phyloP scores from a whole-genome alignment of 192 early-diverging fungal genomes.

The Umbelopsis sp. region DNA sequence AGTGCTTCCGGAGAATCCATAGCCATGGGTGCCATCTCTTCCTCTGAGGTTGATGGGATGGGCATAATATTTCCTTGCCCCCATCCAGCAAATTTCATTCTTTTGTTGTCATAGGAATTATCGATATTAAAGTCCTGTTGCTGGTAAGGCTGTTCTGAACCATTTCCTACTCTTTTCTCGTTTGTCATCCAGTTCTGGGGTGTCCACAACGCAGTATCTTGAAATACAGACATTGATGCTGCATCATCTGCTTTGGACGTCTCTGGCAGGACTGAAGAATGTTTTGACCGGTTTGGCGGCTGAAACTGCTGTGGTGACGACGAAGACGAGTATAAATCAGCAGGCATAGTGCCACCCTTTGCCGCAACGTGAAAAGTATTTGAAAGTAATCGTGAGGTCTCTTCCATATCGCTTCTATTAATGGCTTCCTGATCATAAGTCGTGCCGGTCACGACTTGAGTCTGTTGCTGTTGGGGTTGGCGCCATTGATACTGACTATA shows the following conservation, averaged over 20 bases:
- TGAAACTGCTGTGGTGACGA: neutral
- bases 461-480: neutral
- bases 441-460: conserved; percentile 12
- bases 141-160: neutral
- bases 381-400: conserved; percentile 6
- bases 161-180: neutral
- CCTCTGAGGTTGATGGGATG: neutral
- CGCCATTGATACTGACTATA: conserved; percentile 16
- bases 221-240: neutral
- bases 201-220: conserved; percentile 9
- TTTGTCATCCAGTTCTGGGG: conserved; percentile 3
- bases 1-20: neutral
- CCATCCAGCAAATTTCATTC: conserved; percentile 12
- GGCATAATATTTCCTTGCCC: neutral
- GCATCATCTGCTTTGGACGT: neutral
- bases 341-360: neutral
- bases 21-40: neutral
- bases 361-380: neutral
- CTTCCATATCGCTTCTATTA: conserved; percentile 12
- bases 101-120: conserved; percentile 11
- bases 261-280: neutral
- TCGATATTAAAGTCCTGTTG: neutral
- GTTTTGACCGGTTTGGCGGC: neutral
- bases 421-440: conserved; percentile 10
- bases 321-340: neutral